Evolutionary conservation across 371 early-diverging fungal species (phyloP), one percentile per base, ranked within the genome.

Genomic region (Apophysomyces ossiformis): DNA sequence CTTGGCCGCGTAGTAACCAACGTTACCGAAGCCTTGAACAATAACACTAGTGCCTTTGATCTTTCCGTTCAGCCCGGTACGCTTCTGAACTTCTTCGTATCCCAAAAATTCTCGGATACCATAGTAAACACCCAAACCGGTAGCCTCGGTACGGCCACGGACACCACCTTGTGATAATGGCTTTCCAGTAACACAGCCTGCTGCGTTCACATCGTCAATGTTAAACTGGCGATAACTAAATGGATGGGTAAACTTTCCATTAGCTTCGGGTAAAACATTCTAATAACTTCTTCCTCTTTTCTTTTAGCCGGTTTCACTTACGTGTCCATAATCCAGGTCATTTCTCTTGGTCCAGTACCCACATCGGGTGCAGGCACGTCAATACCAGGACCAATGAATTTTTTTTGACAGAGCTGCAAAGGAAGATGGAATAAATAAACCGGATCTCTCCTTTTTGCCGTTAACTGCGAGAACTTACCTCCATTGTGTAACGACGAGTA

Each of bases 301-400:
- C 41, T 13, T 41, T 41, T 41, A 11, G 32, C 32, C 32, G 32
- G 41, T 41, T 41, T 41, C 41, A 47, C 47, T 7, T 47, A 47
- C 12, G 95, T 95, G 67, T 95, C 95, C 82, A 90, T 88, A 64
- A 95, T 94, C 95, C 95, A 95, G 36, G 93, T 88, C 95, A 94
- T 94, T 76, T 94, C 95, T 54, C 93, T 83, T n/a, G 85, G 85
- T 64, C 89, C 91, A 63, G 95, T 94, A 62, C 94, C 93, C n/a
- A 94, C 90, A 81, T 95, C 95, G 56, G 95, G 95, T 12, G 95
- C 95, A 57, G 95, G 95, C n/a, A 95, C 93, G 56, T 69, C 15
- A 47, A 60, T 72, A 72, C 79, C 92, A 41, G 94, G 91, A 61
- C 94, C 94, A 60, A 93, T 93, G 65, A 93, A 95, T 69, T 91